phyloP scores from a whole-genome alignment of 345 rosid genomes.

The Punica granatum region DNA sequence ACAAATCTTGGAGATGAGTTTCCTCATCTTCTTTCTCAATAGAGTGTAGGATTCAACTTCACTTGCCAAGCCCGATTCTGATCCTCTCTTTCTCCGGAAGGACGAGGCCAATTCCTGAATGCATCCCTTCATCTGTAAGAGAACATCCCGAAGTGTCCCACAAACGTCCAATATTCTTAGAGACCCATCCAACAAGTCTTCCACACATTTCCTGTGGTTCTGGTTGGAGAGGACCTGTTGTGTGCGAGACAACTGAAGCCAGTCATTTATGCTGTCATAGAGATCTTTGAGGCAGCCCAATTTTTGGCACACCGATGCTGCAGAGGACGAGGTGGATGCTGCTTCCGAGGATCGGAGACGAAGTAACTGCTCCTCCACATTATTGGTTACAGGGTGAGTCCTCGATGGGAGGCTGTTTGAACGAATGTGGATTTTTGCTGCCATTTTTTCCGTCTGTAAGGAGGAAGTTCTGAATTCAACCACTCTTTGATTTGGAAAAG shows the following conservation, averaged over 20 bases:
- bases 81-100: constrained; percentile 24
- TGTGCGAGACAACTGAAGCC: constrained; percentile 16
- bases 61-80: constrained; percentile 6
- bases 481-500: background rate
- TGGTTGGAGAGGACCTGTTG: constrained; percentile 14
- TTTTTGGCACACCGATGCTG: constrained; percentile 2
- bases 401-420: constrained; percentile 22
- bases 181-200: constrained; percentile 34
- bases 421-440: constrained; percentile 12
- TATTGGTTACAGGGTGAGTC: constrained; percentile 11
- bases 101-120: constrained; percentile 24
- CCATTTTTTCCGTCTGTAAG: background rate
- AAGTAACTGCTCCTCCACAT: constrained; percentile 14
- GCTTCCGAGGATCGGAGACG: constrained; percentile 10
- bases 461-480: background rate
- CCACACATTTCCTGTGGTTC: constrained; percentile 1
- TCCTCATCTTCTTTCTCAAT: constrained; percentile 26
- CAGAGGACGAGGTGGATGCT: constrained; percentile 5
- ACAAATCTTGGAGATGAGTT: background rate
- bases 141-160: constrained; percentile 24
- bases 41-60: constrained; percentile 20
- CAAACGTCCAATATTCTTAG: constrained; percentile 34
- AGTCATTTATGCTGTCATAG: constrained; percentile 9
- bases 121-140: constrained; percentile 24
- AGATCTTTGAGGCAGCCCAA: constrained; percentile 13